Conservation (phyloP, 2,329 filamentous ascomycete species). For the Neonectria magnoliae region DNA sequence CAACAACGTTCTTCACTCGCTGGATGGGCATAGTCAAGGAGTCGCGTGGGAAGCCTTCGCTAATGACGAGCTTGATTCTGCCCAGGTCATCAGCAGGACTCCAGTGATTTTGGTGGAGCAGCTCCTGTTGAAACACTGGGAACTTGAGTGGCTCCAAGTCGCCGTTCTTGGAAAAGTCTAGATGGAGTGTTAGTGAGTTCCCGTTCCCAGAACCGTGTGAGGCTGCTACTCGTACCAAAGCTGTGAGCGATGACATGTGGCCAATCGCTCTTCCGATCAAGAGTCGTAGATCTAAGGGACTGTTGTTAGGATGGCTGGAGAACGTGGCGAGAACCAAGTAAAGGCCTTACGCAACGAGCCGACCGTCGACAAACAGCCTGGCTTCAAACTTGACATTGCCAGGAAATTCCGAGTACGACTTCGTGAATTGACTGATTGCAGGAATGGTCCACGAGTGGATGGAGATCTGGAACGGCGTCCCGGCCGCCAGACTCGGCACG, state of each 20-base stretch:
- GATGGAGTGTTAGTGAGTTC: conserved; percentile 3
- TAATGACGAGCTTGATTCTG: conserved; percentile 79
- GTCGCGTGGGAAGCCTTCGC: conserved; percentile 74
- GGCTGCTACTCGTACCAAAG: conserved; percentile 48
- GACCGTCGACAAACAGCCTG: conserved; percentile 75
- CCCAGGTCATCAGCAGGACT: conserved; percentile 76
- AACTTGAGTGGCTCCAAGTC: conserved; percentile 74
- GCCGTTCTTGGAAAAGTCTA: conserved; percentile 65
- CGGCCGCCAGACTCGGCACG: conserved; percentile 69
- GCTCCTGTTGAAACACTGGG: conserved; percentile 74
- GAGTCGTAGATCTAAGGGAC: conserved; percentile 61
- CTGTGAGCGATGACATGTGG: conserved; percentile 60
- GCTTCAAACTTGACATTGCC: conserved; percentile 71
- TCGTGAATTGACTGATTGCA: conserved; percentile 65
- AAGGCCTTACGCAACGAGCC: conserved; percentile 65
- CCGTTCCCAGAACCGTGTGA: rapidly evolving
- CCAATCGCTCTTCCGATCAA: conserved; percentile 61
- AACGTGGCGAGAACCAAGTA: neutral
- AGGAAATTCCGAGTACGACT: conserved; percentile 63
- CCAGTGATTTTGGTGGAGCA: conserved; percentile 77
- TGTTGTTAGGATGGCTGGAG: neutral
- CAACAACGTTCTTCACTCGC: conserved; percentile 75
- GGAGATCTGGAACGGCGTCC: conserved; percentile 74
- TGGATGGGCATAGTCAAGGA: conserved; percentile 66
- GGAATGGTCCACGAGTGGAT: conserved; percentile 78